A percentile compares a stretch with the other conserved stretches of the same genome.
These are phyloP conservation scores for Thelephora terrestris DNA, from an alignment of 1,284 basidiomycete genomes.

Conservation along the genomic window DNA sequence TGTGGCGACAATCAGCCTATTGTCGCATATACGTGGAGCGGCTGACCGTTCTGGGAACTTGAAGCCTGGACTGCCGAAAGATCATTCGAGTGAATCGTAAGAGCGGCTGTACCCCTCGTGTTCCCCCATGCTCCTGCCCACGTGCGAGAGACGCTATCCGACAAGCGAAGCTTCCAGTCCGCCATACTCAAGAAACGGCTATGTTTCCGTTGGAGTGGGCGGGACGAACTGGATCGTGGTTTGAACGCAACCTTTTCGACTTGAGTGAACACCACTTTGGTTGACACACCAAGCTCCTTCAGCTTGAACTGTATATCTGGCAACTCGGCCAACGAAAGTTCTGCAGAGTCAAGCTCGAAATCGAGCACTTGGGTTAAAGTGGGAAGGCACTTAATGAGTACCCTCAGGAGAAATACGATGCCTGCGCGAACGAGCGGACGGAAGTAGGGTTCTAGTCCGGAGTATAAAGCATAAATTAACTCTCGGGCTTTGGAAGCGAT, in stretches of 20 bases:
- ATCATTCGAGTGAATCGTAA: constrained; percentile 40
- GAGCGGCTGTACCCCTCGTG: constrained; percentile 41
- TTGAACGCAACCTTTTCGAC: constrained; percentile 27
- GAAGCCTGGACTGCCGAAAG: constrained; percentile 26
- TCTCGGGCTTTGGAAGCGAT: constrained; percentile 21
- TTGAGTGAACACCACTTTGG: constrained; percentile 44
- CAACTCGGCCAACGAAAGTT: constrained; percentile 37
- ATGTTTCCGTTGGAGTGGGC: constrained; percentile 7
- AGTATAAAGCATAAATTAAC: constrained; percentile 25
- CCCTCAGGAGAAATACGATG: constrained; percentile 43
- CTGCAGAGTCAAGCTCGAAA: constrained; percentile 50
- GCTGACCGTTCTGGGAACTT: constrained; percentile 19
- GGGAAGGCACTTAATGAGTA: constrained; percentile 54
- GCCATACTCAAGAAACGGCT: constrained; percentile 35
- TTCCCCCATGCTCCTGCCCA: constrained; percentile 60
- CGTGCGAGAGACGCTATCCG: constrained; percentile 47
- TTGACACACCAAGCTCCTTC: constrained; percentile 41
- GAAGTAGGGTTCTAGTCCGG: constrained; percentile 44
- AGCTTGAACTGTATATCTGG: constrained; percentile 40
- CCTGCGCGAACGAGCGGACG: constrained; percentile 49
- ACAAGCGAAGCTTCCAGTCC: constrained; percentile 50
- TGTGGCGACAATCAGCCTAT: constrained; percentile 8
- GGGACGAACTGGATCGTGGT: constrained; percentile 13
- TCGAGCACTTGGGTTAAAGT: constrained; percentile 52
- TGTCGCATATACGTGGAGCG: constrained; percentile 1